Evolutionary conservation across 2,329 filamentous ascomycete species (phyloP).

Genomic region (Fusarium falciforme): DNA sequence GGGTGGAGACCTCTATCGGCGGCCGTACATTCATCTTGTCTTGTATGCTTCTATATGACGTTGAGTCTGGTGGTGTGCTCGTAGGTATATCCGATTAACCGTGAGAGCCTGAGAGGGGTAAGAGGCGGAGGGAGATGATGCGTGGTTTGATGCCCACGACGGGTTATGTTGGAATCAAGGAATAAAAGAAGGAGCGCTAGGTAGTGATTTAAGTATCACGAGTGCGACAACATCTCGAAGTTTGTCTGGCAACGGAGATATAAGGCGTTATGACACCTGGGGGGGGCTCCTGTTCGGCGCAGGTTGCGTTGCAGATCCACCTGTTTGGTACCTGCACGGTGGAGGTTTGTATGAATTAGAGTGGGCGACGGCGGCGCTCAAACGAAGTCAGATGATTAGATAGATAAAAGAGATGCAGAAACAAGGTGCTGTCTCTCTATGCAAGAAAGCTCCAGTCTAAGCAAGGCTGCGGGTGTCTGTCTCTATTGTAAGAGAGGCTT

Average conservation of each 20-base stretch:
- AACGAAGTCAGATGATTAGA: not conserved
- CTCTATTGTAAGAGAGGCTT: conserved; percentile 22
- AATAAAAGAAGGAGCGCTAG: not conserved
- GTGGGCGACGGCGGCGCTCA: not conserved
- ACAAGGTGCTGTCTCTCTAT: not conserved
- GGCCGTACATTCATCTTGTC: conserved; percentile 86
- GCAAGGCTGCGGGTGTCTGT: conserved; percentile 5
- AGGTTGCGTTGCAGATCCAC: conserved; percentile 34
- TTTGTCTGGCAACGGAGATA: conserved; percentile 2
- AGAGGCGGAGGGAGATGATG: conserved; percentile 1
- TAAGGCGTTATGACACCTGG: conserved; percentile 11
- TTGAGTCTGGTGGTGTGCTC: not conserved
- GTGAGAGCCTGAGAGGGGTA: conserved; percentile 30
- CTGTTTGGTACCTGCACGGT: conserved; percentile 23
- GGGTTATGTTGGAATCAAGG: not conserved
- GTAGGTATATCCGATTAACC: conserved; percentile 2
- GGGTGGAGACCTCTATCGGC: conserved; percentile 80
- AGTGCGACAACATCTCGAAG: conserved; percentile 25
- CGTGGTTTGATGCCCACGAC: conserved; percentile 2
- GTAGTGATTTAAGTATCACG: conserved; percentile 14
- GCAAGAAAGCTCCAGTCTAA: not conserved
- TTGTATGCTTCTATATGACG: conserved; percentile 17
- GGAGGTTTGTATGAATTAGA: conserved; percentile 23
- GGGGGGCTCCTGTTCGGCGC: conserved; percentile 10
- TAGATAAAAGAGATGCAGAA: not conserved